Conservation (phyloP, 371 early-diverging fungal species). For the Mortierella sp. region DNA sequence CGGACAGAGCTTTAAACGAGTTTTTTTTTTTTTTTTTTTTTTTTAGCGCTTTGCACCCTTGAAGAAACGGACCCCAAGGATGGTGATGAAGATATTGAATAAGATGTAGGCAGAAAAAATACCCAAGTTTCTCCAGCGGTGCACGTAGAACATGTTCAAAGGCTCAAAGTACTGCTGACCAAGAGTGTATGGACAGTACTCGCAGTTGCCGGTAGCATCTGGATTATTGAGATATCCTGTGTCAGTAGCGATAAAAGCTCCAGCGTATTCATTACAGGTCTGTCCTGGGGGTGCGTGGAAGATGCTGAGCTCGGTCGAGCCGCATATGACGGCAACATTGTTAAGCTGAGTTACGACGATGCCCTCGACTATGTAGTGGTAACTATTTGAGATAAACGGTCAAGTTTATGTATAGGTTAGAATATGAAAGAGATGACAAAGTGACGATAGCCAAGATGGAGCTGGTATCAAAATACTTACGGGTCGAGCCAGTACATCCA, state of each 20-base stretch:
- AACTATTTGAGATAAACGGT: not conserved
- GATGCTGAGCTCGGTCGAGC: conserved; percentile 57
- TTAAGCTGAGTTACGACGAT: conserved; percentile 78
- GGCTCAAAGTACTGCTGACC: conserved; percentile 70
- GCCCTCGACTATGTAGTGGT: conserved; percentile 83
- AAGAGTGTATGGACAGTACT: conserved; percentile 69
- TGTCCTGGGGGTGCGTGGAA: conserved; percentile 72
- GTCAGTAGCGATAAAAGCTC: conserved; percentile 61
- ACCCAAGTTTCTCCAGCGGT: conserved; percentile 81
- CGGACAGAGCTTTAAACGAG: no score
- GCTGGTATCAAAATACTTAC: not conserved
- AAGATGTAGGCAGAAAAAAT: conserved; percentile 69
- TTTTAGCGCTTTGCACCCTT: conserved; percentile 31
- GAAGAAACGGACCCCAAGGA: conserved; percentile 59
- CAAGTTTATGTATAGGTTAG: not conserved
- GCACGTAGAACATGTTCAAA: conserved; percentile 71
- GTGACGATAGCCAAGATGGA: no score
- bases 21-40: no score
- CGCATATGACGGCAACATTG: conserved; percentile 66
- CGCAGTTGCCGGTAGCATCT: conserved; percentile 63
- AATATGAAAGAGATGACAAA: not conserved
- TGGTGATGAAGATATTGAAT: conserved; percentile 66
- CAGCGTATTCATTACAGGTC: conserved; percentile 73
- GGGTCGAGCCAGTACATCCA: conserved; percentile 88
- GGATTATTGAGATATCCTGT: conserved; percentile 70